These are phyloP conservation scores for Mortierella sp. DNA, from an alignment of 371 early-diverging fungal genomes.

Conservation along the genomic window DNA sequence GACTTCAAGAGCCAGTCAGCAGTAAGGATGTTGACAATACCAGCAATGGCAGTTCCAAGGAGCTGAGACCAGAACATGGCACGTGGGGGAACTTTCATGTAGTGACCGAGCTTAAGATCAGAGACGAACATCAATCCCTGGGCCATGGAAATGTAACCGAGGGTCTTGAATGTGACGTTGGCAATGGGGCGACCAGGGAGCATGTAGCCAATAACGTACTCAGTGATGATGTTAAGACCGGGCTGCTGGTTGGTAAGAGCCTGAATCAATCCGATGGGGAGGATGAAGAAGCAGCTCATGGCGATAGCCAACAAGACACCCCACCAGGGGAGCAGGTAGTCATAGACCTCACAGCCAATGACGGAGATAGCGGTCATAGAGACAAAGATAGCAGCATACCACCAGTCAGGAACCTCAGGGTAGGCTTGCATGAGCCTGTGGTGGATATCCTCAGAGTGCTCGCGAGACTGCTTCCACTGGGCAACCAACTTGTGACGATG, in stretches of 20 bases:
- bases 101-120: constrained; percentile 69
- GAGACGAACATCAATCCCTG: constrained; percentile 64
- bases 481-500: constrained; percentile 59
- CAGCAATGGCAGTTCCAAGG: constrained; percentile 60
- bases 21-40: constrained; percentile 23
- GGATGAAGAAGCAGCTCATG: constrained; percentile 72
- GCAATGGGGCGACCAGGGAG: constrained; percentile 66
- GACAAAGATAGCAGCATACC: constrained; percentile 75
- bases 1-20: constrained; percentile 29
- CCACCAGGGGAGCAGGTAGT: constrained; percentile 77
- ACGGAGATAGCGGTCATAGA: constrained; percentile 69
- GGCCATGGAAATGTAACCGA: constrained; percentile 66
- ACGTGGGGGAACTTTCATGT: constrained; percentile 71
- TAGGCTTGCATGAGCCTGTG: constrained; percentile 63
- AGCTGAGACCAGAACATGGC: constrained; percentile 63
- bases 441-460: constrained; percentile 62
- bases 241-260: constrained; percentile 78
- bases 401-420: constrained; percentile 77
- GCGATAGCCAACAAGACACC: constrained; percentile 74
- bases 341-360: constrained; percentile 68
- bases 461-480: constrained; percentile 58
- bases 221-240: constrained; percentile 80
- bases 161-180: constrained; percentile 62
- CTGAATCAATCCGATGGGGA: constrained; percentile 84
- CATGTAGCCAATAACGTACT: constrained; percentile 69